Percentiles rank a stretch among this genome's conserved stretches.
Evolutionary conservation across 306 rosid genomes (phyloP).

Genomic region (Lathyrus tuberosus): DNA sequence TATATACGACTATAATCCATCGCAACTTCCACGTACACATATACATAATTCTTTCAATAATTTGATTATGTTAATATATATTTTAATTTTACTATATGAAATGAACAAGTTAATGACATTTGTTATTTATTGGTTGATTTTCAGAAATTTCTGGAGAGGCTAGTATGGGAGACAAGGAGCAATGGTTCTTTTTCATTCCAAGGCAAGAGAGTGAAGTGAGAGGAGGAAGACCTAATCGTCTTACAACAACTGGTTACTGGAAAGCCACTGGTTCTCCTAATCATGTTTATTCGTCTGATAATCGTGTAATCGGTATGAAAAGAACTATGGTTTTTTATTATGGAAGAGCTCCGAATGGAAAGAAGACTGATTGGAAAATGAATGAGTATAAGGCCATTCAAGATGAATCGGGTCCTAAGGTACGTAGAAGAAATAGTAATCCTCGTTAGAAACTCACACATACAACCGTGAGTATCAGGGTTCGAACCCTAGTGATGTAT

Average conservation of each 20-base stretch:
- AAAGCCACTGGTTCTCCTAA: conserved; percentile 90
- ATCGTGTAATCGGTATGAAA: conserved; percentile 64
- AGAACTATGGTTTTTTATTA: conserved; percentile 87
- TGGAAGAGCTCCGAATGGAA: conserved; percentile 81
- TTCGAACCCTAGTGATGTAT: too few relatives aligned
- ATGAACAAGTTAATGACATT: too few relatives aligned
- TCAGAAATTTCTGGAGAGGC: conserved; percentile 71
- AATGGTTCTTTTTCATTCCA: conserved; percentile 87
- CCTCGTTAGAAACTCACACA: too few relatives aligned
- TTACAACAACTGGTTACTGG: conserved; percentile 79
- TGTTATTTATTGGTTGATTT: background rate
- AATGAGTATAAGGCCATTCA: conserved; percentile 76
- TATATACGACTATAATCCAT: conserved; percentile 68
- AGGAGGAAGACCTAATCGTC: conserved; percentile 84
- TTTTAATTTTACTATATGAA: too few relatives aligned
- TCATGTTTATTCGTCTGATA: conserved; percentile 62
- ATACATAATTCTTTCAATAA: background rate
- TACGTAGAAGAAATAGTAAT: conserved; percentile 4
- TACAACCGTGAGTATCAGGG: too few relatives aligned
- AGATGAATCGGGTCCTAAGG: conserved; percentile 33
- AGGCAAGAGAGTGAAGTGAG: conserved; percentile 85
- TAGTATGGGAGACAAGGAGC: conserved; percentile 64
- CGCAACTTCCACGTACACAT: conserved; percentile 75
- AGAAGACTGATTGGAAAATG: conserved; percentile 93
- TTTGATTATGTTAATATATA: background rate